Evolutionary conservation across 768 basidiomycete species (phyloP).

Genomic region (Lactarius psammicola): DNA sequence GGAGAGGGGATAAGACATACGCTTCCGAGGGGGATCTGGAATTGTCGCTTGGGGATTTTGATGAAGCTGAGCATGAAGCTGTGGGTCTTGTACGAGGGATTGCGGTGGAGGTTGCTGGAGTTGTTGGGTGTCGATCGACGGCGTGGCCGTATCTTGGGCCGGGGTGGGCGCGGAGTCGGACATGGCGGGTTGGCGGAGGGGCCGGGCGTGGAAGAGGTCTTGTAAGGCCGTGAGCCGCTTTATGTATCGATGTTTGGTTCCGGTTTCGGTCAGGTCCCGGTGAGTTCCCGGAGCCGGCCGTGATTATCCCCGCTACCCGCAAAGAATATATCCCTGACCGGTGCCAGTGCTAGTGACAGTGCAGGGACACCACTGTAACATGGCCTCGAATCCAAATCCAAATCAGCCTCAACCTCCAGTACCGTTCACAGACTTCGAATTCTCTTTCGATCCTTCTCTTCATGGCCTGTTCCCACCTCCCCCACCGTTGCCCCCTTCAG

Average conservation of each 20-base stretch:
- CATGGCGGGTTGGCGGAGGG: slow-evolving; percentile 65
- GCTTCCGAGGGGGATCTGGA: slow-evolving; percentile 49
- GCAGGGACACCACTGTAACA: slow-evolving; percentile 3
- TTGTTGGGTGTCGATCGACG: slow-evolving; percentile 59
- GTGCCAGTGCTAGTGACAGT: neutral
- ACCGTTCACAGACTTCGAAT: slow-evolving; percentile 68
- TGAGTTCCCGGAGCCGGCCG: slow-evolving; percentile 20
- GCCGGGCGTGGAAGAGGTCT: slow-evolving; percentile 26
- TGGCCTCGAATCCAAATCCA: slow-evolving; percentile 33
- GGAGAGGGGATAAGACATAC: slow-evolving; percentile 41
- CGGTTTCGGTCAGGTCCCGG: slow-evolving; percentile 26
- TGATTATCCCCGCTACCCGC: slow-evolving; percentile 5
- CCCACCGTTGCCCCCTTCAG: slow-evolving; percentile 63
- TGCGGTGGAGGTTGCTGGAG: slow-evolving; percentile 37
- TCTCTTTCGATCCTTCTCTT: slow-evolving; percentile 63
- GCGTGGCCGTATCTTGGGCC: slow-evolving; percentile 59
- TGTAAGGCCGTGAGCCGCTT: slow-evolving; percentile 26
- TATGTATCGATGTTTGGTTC: slow-evolving; percentile 29
- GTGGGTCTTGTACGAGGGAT: slow-evolving; percentile 31
- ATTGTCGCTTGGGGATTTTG: slow-evolving; percentile 33
- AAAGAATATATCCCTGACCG: neutral
- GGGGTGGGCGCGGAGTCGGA: slow-evolving; percentile 67
- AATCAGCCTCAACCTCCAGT: slow-evolving; percentile 50
- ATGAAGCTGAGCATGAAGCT: slow-evolving; percentile 36
- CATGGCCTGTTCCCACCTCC: slow-evolving; percentile 57